These are phyloP conservation scores for Tetrapisispora taiwanensis DNA, from an alignment of 805 yeast species.

Conservation along the genomic window DNA sequence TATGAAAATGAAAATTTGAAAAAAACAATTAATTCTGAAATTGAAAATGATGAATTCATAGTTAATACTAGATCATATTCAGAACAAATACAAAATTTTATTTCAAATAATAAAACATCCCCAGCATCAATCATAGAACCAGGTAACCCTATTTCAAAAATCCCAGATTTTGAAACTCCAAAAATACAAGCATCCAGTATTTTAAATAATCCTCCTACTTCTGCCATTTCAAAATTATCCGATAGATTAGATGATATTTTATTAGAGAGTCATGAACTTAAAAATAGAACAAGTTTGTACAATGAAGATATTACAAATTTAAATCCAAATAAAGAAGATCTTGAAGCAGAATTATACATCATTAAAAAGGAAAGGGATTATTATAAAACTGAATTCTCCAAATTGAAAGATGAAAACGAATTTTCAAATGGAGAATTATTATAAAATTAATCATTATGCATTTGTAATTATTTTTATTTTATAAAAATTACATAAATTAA, in stretches of 20 bases:
- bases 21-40: conserved; percentile 5
- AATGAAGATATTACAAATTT: conserved; percentile 47
- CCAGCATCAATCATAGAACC: background rate
- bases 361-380: conserved; percentile 78
- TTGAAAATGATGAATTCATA: background rate
- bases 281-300: conserved; percentile 7
- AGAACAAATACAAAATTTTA: conserved; percentile 19
- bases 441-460: background rate
- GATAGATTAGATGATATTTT: conserved; percentile 48
- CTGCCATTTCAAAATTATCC: conserved; percentile 37
- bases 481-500: background rate
- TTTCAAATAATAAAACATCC: conserved; percentile 7
- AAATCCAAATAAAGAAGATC: conserved; percentile 33
- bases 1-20: conserved; percentile 36
- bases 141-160: background rate
- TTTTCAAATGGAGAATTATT: too few species aligned
- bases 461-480: background rate
- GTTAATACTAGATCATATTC: conserved; percentile 17
- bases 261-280: conserved; percentile 37
- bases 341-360: conserved; percentile 75
- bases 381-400: conserved; percentile 49
- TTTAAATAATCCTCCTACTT: conserved; percentile 12
- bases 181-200: background rate
- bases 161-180: background rate
- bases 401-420: conserved; percentile 43